Percentiles rank a stretch among this genome's conserved stretches.
Evolutionary conservation across 805 yeast species (phyloP).

Genomic region (Wickerhamiella nectarea): DNA sequence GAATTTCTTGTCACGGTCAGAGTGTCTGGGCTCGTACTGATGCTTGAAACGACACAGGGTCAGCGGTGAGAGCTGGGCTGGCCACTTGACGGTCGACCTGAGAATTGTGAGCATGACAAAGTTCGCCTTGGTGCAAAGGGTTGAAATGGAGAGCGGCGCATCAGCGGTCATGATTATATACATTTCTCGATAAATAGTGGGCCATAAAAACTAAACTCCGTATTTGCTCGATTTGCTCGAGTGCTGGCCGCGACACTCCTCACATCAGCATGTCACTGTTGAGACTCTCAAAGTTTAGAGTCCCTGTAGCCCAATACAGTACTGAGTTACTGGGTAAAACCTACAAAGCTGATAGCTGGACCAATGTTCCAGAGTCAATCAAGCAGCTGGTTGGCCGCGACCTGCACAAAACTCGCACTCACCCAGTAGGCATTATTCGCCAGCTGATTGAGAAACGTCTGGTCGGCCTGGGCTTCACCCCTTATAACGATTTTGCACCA

Average conservation of each 20-base stretch:
- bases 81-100: conserved; percentile 1
- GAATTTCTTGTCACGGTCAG: conserved; percentile 57
- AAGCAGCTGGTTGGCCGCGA: conserved; percentile 53
- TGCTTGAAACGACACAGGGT: conserved; percentile 17
- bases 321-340: conserved; percentile 33
- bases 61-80: conserved; percentile 2
- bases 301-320: not conserved
- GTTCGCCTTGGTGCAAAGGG: not conserved
- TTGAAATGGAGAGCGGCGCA: not conserved
- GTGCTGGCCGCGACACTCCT: not conserved
- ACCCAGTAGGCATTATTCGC: conserved; percentile 82
- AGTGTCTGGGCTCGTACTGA: conserved; percentile 46
- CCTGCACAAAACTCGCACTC: conserved; percentile 57
- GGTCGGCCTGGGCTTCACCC: conserved; percentile 48
- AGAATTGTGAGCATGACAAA: conserved; percentile 8
- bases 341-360: conserved; percentile 59
- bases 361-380: conserved; percentile 72
- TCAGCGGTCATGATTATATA: not conserved
- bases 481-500: conserved; percentile 69
- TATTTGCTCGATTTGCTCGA: too few relatives aligned
- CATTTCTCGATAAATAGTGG: too few relatives aligned
- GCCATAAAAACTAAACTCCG: too few relatives aligned
- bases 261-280: not conserved
- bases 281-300: not conserved
- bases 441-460: conserved; percentile 59